Conservation (phyloP, 495 filamentous ascomycete genomes). For the Aspergillus sclerotioniger region DNA sequence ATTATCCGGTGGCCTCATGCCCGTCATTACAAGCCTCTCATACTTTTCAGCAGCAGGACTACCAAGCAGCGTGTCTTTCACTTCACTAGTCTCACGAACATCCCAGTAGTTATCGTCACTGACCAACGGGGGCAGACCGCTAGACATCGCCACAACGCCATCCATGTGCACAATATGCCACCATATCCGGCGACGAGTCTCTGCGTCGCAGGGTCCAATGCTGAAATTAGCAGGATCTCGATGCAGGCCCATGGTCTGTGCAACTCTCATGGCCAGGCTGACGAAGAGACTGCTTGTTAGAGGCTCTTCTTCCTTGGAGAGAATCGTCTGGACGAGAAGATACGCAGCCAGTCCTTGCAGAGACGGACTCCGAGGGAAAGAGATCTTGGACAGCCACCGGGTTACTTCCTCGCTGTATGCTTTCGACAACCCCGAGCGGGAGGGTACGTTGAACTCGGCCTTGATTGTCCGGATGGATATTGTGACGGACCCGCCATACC, state of each 20-base stretch:
- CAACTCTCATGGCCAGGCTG: slow-evolving; percentile 61
- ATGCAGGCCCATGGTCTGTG: slow-evolving; percentile 71
- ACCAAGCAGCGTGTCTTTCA: slow-evolving; percentile 46
- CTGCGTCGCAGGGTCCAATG: slow-evolving; percentile 63
- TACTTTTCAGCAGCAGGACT: slow-evolving; percentile 41
- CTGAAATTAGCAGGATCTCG: slow-evolving; percentile 66
- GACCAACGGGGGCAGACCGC: slow-evolving; percentile 44
- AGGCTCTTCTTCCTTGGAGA: slow-evolving; percentile 48
- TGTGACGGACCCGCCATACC: slow-evolving; percentile 49
- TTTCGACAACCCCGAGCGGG: slow-evolving; percentile 38
- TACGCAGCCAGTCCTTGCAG: slow-evolving; percentile 45
- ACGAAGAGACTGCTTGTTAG: slow-evolving; percentile 48
- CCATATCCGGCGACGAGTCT: slow-evolving; percentile 69
- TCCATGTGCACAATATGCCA: slow-evolving; percentile 73
- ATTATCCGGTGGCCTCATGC: slow-evolving; percentile 38
- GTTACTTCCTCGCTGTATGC: slow-evolving; percentile 42
- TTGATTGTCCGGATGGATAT: slow-evolving; percentile 45
- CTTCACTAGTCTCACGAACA: slow-evolving; percentile 43
- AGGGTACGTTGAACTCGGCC: slow-evolving; percentile 39
- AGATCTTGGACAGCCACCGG: slow-evolving; percentile 42
- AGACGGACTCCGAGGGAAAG: slow-evolving; percentile 47
- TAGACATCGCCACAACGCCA: slow-evolving; percentile 48
- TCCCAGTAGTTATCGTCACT: slow-evolving; percentile 50
- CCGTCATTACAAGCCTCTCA: slow-evolving; percentile 29
- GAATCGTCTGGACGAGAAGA: slow-evolving; percentile 45